These are phyloP conservation scores for Rhizopogon roseolus DNA, from an alignment of 768 basidiomycete species.

Conservation along the genomic window DNA sequence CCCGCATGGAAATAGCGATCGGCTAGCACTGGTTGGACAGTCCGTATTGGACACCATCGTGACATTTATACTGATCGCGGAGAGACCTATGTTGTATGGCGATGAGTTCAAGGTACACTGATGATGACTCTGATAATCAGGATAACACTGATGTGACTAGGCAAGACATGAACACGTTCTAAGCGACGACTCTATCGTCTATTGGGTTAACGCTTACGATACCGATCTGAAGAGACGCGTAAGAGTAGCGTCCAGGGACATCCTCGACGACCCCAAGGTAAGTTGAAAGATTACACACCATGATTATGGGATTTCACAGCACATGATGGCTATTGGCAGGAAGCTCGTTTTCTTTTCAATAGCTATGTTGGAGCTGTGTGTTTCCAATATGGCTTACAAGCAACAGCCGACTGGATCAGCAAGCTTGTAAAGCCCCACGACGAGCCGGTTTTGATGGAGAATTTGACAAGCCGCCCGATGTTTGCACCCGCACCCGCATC, in stretches of 20 bases:
- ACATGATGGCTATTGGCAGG: conserved; percentile 11
- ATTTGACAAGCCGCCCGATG: not conserved
- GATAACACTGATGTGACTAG: not conserved
- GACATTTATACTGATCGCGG: conserved; percentile 43
- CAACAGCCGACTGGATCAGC: conserved; percentile 55
- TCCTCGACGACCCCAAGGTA: conserved; percentile 30
- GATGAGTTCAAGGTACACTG: conserved; percentile 40
- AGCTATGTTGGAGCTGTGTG: conserved; percentile 65
- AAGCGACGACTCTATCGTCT: conserved; percentile 32
- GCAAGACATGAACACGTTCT: conserved; percentile 19
- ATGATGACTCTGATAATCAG: not conserved
- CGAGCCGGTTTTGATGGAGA: conserved; percentile 13
- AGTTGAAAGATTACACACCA: not conserved
- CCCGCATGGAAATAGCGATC: conserved; percentile 39
- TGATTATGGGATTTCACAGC: not conserved
- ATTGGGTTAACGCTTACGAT: conserved; percentile 50
- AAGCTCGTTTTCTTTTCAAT: conserved; percentile 50
- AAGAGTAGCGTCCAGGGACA: conserved; percentile 15
- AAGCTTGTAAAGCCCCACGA: conserved; percentile 47
- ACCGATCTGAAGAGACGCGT: conserved; percentile 44
- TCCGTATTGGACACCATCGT: conserved; percentile 48
- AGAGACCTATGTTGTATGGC: conserved; percentile 37
- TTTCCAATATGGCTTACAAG: conserved; percentile 44
- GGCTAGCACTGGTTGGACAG: conserved; percentile 55
- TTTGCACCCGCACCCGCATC: conserved; percentile 16